Evolutionary conservation across 129 eudicot species (phyloP).

Genomic region (Pulicaria dysenterica): DNA sequence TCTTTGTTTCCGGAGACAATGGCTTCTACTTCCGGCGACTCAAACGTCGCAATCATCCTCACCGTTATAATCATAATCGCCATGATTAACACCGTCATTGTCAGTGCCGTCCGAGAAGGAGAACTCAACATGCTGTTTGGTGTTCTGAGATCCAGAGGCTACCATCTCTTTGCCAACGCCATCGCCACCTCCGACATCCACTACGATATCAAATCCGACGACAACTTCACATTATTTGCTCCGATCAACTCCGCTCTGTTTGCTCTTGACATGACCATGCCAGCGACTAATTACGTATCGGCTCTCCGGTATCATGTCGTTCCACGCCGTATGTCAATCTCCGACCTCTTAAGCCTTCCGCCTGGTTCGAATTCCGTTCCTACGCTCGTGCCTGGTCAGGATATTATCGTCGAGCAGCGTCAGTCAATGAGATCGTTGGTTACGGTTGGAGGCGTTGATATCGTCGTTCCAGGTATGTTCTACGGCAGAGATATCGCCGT

Average conservation of each 20-base stretch:
- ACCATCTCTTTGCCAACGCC: slow-evolving; percentile 66
- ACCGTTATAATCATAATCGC: slow-evolving; percentile 33
- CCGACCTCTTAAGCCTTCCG: slow-evolving; percentile 42
- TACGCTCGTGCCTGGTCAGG: slow-evolving; percentile 39
- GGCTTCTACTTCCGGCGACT: slow-evolving; percentile 35
- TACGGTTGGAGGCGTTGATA: slow-evolving; percentile 41
- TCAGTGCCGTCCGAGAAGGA: slow-evolving; percentile 34
- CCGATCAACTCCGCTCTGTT: slow-evolving; percentile 60
- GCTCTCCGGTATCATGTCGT: slow-evolving; percentile 56
- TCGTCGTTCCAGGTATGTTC: slow-evolving; percentile 52
- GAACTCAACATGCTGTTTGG: slow-evolving; percentile 43
- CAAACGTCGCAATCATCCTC: slow-evolving; percentile 9
- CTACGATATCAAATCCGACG: slow-evolving; percentile 43
- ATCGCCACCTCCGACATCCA: slow-evolving; percentile 54
- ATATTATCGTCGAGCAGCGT: slow-evolving; percentile 31
- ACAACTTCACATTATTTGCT: slow-evolving; percentile 55
- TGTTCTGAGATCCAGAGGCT: slow-evolving; percentile 49
- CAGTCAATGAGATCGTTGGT: slow-evolving; percentile 28
- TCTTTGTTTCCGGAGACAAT: slow-evolving; percentile 30
- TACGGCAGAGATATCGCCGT: slow-evolving; percentile 53
- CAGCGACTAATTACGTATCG: slow-evolving; percentile 51
- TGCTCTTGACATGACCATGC: slow-evolving; percentile 50
- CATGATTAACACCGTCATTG: slow-evolving; percentile 31
- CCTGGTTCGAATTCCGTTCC: slow-evolving; percentile 31
- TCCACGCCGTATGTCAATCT: slow-evolving; percentile 43